Evolutionary conservation across 495 filamentous ascomycete species (phyloP), one percentile per base, ranked within the genome.

Genomic region (Trichoderma reesei): DNA sequence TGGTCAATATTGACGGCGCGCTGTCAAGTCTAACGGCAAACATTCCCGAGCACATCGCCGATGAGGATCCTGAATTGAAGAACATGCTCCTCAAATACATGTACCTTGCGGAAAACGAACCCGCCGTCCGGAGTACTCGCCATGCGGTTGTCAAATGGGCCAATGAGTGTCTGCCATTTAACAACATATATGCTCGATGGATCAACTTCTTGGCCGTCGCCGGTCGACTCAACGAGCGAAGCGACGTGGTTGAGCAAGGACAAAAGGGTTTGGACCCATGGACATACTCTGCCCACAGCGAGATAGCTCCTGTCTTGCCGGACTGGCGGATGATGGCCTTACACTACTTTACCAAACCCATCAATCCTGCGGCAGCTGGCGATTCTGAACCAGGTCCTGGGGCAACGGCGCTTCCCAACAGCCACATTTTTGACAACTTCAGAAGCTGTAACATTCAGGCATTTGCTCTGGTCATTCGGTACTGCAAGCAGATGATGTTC

Each of bases 101-200:
- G 61, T 38, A 16, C 20, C 61, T 63, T 26, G 18, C 38, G 7
- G 61, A 63, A 26, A 36, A 31, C 44, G 84, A 82, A 56, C 76
- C 79, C 56, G 72, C 70, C 20, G 78, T 84, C 8, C 79, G 91
- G 64, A 88, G 85, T 62, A 86, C 88, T 60, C 85, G 90, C 8
- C 93, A 91, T 74, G 84, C 89, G 20, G 88, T 88, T n/a, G 83
- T 94, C 5, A 87, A 91, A 33, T 97, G 92, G 79, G 89, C 91
- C 3, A 97, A 97, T 68, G 80, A 88, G n/a, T 96, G 91, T 68
- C 78, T 98, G 11, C 85, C 87, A 2, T 97, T 88, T 66, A 79
- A 75, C 41, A 90, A 95, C 69, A 80, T 91, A 13, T 79, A 85
- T 26, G 94, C 88, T 44, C 84, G 93, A 54, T 98, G 91, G 91